Evolutionary conservation across 2,329 filamentous ascomycete species (phyloP).

Genomic region (Helotiales sp.): DNA sequence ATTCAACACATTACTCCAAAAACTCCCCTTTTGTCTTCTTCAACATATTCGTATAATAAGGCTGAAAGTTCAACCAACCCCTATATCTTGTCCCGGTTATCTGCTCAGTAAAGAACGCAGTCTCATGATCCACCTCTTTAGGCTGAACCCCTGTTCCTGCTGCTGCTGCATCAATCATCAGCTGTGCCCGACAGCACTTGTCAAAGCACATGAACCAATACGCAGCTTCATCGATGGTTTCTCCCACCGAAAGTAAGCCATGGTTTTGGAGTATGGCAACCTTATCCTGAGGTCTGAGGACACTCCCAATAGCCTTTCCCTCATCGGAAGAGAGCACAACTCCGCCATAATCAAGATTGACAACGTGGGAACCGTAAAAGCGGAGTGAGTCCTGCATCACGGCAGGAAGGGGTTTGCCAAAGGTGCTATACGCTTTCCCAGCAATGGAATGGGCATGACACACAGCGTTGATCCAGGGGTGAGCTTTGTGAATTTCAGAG

Average conservation of each 20-base stretch:
- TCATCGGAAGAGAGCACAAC: constrained; percentile 55
- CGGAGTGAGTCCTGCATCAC: constrained; percentile 58
- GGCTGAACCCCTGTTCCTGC: too few species aligned
- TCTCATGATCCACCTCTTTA: too few species aligned
- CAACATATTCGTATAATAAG: too few species aligned
- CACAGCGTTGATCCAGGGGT: constrained; percentile 59
- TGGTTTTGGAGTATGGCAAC: constrained; percentile 56
- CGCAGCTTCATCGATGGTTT: constrained; percentile 12
- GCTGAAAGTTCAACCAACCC: too few species aligned
- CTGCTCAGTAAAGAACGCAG: too few species aligned
- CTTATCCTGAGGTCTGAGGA: constrained; percentile 50
- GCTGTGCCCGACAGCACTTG: constrained; percentile 6
- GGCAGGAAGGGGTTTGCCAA: constrained; percentile 62
- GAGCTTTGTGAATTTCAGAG: constrained; percentile 57
- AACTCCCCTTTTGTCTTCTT: too few species aligned
- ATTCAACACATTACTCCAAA: too few species aligned
- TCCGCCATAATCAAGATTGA: constrained; percentile 51
- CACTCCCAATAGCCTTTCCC: constrained; percentile 49
- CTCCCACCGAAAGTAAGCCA: constrained; percentile 51
- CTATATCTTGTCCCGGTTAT: too few species aligned
- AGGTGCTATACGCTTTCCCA: constrained; percentile 62
- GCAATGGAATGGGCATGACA: constrained; percentile 60
- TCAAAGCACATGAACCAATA: constrained; percentile 13
- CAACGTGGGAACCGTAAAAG: constrained; percentile 48
- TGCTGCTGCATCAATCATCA: constrained; percentile 2